Conservation (phyloP, 2,329 filamentous ascomycete species). For the Fusarium hainanense region DNA sequence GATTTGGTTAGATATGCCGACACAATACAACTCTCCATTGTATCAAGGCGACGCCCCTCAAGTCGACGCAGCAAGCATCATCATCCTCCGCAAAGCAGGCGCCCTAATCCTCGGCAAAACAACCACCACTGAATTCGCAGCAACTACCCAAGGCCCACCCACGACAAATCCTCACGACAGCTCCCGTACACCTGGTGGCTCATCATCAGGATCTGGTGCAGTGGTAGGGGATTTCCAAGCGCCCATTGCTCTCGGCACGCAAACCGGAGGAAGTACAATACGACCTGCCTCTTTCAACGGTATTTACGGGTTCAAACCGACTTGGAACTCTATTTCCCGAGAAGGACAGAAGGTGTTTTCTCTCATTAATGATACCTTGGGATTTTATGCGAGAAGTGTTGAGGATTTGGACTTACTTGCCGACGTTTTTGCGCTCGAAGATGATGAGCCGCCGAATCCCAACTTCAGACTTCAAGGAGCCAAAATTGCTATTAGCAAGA, state of each 20-base stretch:
- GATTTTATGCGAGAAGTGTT: conserved; percentile 63
- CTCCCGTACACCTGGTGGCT: conserved; percentile 72
- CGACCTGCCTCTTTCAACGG: conserved; percentile 71
- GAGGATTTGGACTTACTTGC: conserved; percentile 67
- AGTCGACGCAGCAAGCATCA: conserved; percentile 64
- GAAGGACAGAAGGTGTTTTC: conserved; percentile 23
- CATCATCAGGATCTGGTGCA: conserved; percentile 71
- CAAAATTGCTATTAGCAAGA: conserved; percentile 63
- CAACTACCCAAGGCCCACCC: conserved; percentile 59
- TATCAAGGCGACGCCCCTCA: conserved; percentile 57
- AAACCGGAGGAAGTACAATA: conserved; percentile 71
- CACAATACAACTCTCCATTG: conserved; percentile 63
- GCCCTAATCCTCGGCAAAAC: conserved; percentile 60
- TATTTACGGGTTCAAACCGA: conserved; percentile 49
- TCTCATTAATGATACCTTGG: conserved; percentile 65
- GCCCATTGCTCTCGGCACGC: conserved; percentile 67
- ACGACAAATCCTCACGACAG: conserved; percentile 71
- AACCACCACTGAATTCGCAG: conserved; percentile 65
- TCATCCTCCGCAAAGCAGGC: conserved; percentile 63
- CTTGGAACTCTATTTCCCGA: conserved; percentile 22
- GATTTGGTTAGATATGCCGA: conserved; percentile 57
- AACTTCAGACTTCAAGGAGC: conserved; percentile 53
- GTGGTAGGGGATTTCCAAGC: conserved; percentile 71
- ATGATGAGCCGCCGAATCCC: conserved; percentile 55
- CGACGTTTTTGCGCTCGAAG: conserved; percentile 61